Percentiles rank a stretch among this genome's conserved stretches.
Conservation (phyloP, 495 filamentous ascomycete genomes). For the Recurvomyces mirabilis region DNA sequence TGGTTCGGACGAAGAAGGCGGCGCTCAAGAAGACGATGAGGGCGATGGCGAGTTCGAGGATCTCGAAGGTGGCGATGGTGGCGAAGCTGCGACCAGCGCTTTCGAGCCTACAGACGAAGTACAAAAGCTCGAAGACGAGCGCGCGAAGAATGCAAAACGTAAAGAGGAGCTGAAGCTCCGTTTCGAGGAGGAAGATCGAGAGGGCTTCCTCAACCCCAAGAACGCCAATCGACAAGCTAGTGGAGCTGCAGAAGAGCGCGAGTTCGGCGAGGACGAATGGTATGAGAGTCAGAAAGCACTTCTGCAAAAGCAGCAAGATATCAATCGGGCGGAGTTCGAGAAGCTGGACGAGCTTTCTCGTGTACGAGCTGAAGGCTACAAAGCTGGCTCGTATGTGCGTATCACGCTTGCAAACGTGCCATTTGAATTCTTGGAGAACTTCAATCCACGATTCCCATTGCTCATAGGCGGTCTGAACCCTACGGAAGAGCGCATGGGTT, state of each 20-base stretch:
- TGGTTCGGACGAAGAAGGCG: conserved; percentile 35
- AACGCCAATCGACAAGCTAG: conserved; percentile 53
- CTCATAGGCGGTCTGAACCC: conserved; percentile 81
- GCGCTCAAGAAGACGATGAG: conserved; percentile 39
- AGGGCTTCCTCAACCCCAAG: conserved; percentile 82
- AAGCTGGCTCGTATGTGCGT: conserved; percentile 86
- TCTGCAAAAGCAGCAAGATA: conserved; percentile 84
- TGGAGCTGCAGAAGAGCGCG: conserved; percentile 45
- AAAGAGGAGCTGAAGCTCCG: conserved; percentile 91
- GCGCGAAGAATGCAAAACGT: conserved; percentile 75
- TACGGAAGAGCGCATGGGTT: conserved; percentile 91
- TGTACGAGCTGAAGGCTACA: conserved; percentile 73
- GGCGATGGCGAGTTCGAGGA: conserved; percentile 89
- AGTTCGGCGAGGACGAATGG: conserved; percentile 97
- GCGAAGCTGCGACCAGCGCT: conserved; percentile 30
- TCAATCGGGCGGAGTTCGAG: conserved; percentile 89
- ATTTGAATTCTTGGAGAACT: conserved; percentile 80
- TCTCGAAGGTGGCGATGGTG: conserved; percentile 62
- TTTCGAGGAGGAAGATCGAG: conserved; percentile 93
- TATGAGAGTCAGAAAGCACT: conserved; percentile 93
- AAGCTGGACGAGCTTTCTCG: conserved; percentile 69
- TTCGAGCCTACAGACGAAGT: conserved; percentile 36
- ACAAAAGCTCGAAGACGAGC: conserved; percentile 71
- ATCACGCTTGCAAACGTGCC: conserved; percentile 80
- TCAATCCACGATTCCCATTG: conserved; percentile 74